Conservation (phyloP, 2,329 filamentous ascomycete genomes). For the Calonectria henricotiae region DNA sequence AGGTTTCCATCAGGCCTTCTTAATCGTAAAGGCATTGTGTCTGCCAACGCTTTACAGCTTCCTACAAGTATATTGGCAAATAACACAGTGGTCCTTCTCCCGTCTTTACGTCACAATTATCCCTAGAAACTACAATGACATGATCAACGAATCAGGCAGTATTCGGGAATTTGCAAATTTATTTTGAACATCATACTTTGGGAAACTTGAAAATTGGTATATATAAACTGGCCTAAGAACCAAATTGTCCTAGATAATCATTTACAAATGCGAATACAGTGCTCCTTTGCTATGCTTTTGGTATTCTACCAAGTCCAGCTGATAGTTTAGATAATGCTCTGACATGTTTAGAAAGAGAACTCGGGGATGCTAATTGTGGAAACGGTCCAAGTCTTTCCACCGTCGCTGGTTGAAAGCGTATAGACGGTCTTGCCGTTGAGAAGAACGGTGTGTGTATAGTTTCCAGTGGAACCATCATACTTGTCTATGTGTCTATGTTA, state of each 20-base stretch:
- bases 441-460: constrained; percentile 45
- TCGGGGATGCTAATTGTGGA: constrained; percentile 28
- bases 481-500: constrained; percentile 32
- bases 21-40: too few species aligned
- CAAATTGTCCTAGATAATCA: background rate
- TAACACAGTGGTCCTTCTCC: too few species aligned
- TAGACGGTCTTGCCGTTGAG: constrained; percentile 55
- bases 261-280: background rate
- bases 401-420: constrained; percentile 52
- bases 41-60: too few species aligned
- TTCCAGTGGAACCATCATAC: constrained; percentile 36
- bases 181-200: too few species aligned
- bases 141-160: too few species aligned
- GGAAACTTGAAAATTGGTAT: background rate
- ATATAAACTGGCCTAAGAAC: background rate
- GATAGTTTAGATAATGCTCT: background rate
- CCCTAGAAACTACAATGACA: too few species aligned
- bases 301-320: background rate
- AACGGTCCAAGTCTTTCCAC: constrained; percentile 34
- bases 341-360: constrained; percentile 22
- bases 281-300: background rate
- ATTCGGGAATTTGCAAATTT: too few species aligned
- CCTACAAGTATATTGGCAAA: too few species aligned
- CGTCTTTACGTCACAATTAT: too few species aligned
- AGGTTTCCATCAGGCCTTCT: too few species aligned